Conservation (phyloP, 768 basidiomycete genomes). For the Lactarius sanguifluus region DNA sequence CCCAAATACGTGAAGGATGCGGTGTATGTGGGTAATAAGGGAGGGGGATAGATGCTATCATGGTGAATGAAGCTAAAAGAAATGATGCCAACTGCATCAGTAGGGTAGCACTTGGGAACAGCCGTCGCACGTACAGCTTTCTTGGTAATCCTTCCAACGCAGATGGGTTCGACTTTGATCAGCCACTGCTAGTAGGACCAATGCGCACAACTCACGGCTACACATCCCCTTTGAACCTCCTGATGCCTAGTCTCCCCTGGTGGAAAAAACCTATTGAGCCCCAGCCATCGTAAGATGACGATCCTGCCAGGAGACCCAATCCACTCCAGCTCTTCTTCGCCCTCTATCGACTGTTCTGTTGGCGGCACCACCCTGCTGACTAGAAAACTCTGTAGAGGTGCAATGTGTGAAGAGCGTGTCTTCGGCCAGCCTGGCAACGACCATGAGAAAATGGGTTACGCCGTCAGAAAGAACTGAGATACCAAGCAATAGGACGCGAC, state of each 20-base stretch:
- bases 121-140: conserved; percentile 55
- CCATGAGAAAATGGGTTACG: not conserved
- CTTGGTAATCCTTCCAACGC: conserved; percentile 62
- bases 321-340: conserved; percentile 23
- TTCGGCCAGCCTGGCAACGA: conserved; percentile 11
- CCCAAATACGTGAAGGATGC: conserved; percentile 44
- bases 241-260: conserved; percentile 38
- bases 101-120: not conserved
- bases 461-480: conserved; percentile 18
- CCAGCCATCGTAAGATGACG: conserved; percentile 68
- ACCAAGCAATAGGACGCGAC: conserved; percentile 70
- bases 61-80: conserved; percentile 60
- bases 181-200: not conserved
- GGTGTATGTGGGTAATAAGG: conserved; percentile 38
- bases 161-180: not conserved
- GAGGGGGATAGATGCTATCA: conserved; percentile 52
- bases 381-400: conserved; percentile 50
- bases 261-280: conserved; percentile 63
- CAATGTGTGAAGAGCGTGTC: conserved; percentile 50
- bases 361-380: conserved; percentile 29
- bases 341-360: conserved; percentile 30
- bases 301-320: conserved; percentile 46
- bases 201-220: conserved; percentile 48
- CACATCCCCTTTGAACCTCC: conserved; percentile 53
- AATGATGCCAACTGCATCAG: not conserved